Evolutionary conservation across 1,284 basidiomycete genomes (phyloP).

Genomic region (Earliella scabrosa): DNA sequence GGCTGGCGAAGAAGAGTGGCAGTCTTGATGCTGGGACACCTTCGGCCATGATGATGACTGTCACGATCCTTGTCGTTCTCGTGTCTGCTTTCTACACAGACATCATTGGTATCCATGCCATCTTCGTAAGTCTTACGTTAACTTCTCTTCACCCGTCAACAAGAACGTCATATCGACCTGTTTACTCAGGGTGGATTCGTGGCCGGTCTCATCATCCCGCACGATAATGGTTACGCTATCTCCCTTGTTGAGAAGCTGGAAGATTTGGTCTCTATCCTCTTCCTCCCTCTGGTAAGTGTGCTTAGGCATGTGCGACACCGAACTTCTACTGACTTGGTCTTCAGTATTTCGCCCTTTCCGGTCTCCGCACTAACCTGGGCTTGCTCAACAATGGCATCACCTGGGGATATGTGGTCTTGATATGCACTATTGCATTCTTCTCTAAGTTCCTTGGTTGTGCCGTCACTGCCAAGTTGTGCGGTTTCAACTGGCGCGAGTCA

Average conservation of each 20-base stretch:
- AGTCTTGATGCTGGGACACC: conserved; percentile 77
- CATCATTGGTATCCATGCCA: conserved; percentile 79
- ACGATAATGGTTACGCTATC: conserved; percentile 86
- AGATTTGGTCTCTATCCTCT: conserved; percentile 74
- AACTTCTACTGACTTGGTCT: neutral
- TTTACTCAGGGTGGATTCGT: conserved; percentile 73
- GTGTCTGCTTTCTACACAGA: conserved; percentile 87
- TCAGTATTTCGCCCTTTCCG: conserved; percentile 86
- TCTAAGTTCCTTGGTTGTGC: conserved; percentile 81
- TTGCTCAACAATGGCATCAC: conserved; percentile 73
- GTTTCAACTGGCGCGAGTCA: conserved; percentile 80
- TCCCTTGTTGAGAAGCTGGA: conserved; percentile 79
- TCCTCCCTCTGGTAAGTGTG: conserved; percentile 77
- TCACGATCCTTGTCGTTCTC: conserved; percentile 80
- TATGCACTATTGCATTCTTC: conserved; percentile 81
- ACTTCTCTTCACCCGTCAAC: too few relatives aligned
- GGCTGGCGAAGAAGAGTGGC: conserved; percentile 73
- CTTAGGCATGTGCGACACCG: too few relatives aligned
- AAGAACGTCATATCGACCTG: too few relatives aligned
- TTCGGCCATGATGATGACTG: conserved; percentile 78
- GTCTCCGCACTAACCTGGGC: conserved; percentile 84
- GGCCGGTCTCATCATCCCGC: conserved; percentile 88
- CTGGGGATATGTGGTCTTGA: conserved; percentile 88
- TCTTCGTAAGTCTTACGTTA: conserved; percentile 55
- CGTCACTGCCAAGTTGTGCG: conserved; percentile 61